Evolutionary conservation across 257 asterid species (phyloP).

Genomic region (Mitragyna speciosa): DNA sequence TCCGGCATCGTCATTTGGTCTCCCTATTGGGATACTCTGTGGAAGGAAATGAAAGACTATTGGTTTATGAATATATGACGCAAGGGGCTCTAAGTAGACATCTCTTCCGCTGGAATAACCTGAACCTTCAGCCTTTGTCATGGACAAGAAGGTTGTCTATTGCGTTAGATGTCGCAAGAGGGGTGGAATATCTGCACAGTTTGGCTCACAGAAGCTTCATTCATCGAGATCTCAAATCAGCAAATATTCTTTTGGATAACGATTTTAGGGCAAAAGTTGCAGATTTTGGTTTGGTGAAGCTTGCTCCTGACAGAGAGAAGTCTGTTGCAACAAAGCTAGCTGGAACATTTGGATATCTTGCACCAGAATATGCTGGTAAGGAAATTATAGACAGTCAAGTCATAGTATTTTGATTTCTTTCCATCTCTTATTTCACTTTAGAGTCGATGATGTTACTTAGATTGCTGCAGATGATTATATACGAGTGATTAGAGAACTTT

Average conservation of each 20-base stretch:
- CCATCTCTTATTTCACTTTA: background rate
- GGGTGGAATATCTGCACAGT: slow-evolving; percentile 73
- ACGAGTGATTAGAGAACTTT: background rate
- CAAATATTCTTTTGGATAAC: slow-evolving; percentile 68
- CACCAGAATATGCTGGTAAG: slow-evolving; percentile 89
- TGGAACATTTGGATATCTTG: slow-evolving; percentile 83
- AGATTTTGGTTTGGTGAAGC: slow-evolving; percentile 78
- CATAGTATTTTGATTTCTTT: background rate
- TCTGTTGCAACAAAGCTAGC: slow-evolving; percentile 73
- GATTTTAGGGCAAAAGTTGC: slow-evolving; percentile 74
- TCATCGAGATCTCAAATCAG: slow-evolving; percentile 77
- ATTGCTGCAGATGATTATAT: background rate
- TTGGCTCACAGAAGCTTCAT: slow-evolving; percentile 71
- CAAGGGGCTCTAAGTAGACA: slow-evolving; percentile 76
- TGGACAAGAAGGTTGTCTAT: slow-evolving; percentile 64
- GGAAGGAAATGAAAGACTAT: slow-evolving; percentile 65
- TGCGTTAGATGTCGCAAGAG: slow-evolving; percentile 81
- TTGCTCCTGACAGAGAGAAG: slow-evolving; percentile 63
- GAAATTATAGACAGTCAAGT: background rate
- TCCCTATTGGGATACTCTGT: slow-evolving; percentile 63
- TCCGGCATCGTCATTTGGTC: slow-evolving; percentile 75
- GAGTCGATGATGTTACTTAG: background rate
- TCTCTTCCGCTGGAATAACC: slow-evolving; percentile 63
- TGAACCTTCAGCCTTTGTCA: slow-evolving; percentile 55
- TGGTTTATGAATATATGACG: slow-evolving; percentile 78